A percentile compares a stretch with the other conserved stretches of the same genome.
Conservation (phyloP, 2,329 filamentous ascomycete species). For the Didymella segeticola region DNA sequence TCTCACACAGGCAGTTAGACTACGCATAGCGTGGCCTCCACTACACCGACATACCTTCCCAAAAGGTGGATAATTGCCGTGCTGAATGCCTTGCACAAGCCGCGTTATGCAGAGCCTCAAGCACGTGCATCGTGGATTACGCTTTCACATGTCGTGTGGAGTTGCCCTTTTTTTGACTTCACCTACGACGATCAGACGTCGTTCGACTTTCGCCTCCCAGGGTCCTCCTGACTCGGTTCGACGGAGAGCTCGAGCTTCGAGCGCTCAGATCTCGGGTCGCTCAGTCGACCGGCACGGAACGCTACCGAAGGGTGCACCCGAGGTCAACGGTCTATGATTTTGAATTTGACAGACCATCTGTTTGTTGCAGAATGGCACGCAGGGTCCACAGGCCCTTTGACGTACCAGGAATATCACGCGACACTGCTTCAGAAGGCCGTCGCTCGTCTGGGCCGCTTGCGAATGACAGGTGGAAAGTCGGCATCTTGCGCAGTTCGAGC, state of each 20-base stretch:
- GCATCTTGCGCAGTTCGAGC: constrained; percentile 9
- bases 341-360: constrained; percentile 16
- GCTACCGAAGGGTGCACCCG: constrained; percentile 29
- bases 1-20: constrained; percentile 2
- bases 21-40: constrained; percentile 2
- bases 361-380: constrained; percentile 1
- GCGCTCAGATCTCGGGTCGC: constrained; percentile 33
- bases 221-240: constrained; percentile 22
- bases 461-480: constrained; percentile 12
- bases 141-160: not conserved
- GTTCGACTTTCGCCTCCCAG: constrained; percentile 7
- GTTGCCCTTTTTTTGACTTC: not conserved
- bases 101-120: constrained; percentile 11
- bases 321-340: constrained; percentile 15
- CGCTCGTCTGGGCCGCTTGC: not conserved
- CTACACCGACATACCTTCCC: constrained; percentile 12
- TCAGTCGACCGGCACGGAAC: constrained; percentile 32
- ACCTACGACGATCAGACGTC: constrained; percentile 13
- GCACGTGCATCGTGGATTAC: constrained; percentile 11
- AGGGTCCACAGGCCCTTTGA: constrained; percentile 3
- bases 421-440: not conserved
- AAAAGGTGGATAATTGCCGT: constrained; percentile 2
- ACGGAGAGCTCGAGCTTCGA: constrained; percentile 28
- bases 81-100: constrained; percentile 1
- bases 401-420: not conserved